These are phyloP conservation scores for Cyberlindnera xishuangbannaensis DNA, from an alignment of 805 yeast species.

Conservation along the genomic window DNA sequence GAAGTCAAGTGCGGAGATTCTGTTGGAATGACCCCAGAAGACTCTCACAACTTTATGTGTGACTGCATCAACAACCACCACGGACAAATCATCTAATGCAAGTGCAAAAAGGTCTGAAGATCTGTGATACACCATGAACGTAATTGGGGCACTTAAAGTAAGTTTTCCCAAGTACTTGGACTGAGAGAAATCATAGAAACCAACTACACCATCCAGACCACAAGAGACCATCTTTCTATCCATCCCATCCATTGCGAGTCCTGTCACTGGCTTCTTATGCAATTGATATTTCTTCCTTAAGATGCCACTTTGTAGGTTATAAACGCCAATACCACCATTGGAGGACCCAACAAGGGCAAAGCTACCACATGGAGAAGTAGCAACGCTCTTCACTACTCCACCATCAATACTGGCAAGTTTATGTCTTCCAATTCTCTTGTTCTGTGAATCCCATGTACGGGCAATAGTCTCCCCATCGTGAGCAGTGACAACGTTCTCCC, in stretches of 20 bases:
- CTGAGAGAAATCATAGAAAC: conserved; percentile 78
- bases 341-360: conserved; percentile 90
- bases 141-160: conserved; percentile 69
- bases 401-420: conserved; percentile 69
- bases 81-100: conserved; percentile 79
- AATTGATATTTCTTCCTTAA: conserved; percentile 62
- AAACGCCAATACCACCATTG: conserved; percentile 76
- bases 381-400: conserved; percentile 67
- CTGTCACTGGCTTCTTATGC: conserved; percentile 80
- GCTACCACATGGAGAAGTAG: conserved; percentile 90
- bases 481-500: conserved; percentile 91
- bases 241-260: conserved; percentile 84
- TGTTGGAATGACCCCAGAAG: conserved; percentile 82
- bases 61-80: conserved; percentile 74
- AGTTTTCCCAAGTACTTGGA: conserved; percentile 63
- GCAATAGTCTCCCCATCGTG: conserved; percentile 82
- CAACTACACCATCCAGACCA: conserved; percentile 86
- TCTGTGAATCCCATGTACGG: conserved; percentile 82
- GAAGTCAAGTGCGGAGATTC: conserved; percentile 84
- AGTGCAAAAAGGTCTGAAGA: conserved; percentile 81
- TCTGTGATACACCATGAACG: conserved; percentile 70
- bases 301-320: conserved; percentile 88
- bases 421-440: conserved; percentile 75
- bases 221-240: conserved; percentile 81
- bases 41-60: conserved; percentile 83